Conservation (phyloP, 352 stramenopile genomes). For the Phytopythium sindhum region DNA sequence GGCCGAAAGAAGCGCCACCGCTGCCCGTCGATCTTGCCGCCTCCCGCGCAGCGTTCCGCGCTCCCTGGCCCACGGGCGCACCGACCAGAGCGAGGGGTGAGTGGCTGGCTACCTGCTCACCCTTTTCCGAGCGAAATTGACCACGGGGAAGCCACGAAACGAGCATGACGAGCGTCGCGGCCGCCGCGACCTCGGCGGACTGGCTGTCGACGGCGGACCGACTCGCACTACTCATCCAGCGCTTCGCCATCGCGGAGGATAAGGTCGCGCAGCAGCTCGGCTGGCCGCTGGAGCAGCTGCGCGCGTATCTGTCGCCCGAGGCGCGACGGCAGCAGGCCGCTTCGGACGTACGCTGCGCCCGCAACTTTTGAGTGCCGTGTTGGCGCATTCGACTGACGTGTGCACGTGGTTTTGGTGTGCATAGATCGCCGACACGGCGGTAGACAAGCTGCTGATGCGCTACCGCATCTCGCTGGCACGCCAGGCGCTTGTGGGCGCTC, state of each 20-base stretch:
- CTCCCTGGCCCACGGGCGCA: not conserved
- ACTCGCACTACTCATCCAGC: conserved; percentile 59
- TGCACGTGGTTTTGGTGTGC: not conserved
- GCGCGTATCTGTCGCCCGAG: conserved; percentile 49
- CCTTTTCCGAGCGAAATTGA: not conserved
- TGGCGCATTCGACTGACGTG: not conserved
- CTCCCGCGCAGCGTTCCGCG: not conserved
- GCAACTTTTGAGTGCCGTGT: not conserved
- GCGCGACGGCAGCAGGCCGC: conserved; percentile 28
- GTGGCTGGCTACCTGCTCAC: not conserved
- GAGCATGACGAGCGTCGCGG: conserved; percentile 25
- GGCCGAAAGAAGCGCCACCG: not conserved
- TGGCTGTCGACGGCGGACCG: conserved; percentile 43
- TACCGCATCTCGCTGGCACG: conserved; percentile 48
- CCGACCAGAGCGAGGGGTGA: not conserved
- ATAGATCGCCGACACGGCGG: conserved; percentile 45
- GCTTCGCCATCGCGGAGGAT: conserved; percentile 39
- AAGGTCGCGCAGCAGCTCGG: conserved; percentile 47
- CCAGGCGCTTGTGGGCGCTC: conserved; percentile 26
- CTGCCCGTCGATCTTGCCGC: not conserved
- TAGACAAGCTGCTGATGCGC: conserved; percentile 61
- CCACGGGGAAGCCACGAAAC: conserved; percentile 3
- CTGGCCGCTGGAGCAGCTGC: conserved; percentile 50
- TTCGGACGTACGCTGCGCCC: conserved; percentile 24
- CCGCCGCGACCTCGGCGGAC: conserved; percentile 11